phyloP scores from a whole-genome alignment of 2,329 filamentous ascomycete species.

The Acephala macrosclerotiorum region DNA sequence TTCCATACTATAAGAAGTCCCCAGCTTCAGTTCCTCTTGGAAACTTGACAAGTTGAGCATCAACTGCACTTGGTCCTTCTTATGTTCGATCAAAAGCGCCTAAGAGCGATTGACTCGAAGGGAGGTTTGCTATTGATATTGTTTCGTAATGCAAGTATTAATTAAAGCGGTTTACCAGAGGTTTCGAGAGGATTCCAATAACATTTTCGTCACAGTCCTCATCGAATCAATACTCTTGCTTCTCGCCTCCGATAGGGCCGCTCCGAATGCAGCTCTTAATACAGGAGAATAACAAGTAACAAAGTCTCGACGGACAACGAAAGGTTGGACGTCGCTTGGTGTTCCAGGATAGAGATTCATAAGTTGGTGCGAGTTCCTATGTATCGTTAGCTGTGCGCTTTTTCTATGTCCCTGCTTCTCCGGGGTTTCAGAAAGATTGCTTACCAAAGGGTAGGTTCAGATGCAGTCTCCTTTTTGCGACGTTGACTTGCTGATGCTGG shows the following conservation, averaged over 20 bases:
- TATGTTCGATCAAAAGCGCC: too few species aligned
- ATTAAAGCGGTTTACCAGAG: too few species aligned
- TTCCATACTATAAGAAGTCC: too few species aligned
- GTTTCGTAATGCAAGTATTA: too few species aligned
- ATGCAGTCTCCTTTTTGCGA: not conserved
- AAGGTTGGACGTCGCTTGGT: not conserved
- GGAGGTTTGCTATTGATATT: too few species aligned
- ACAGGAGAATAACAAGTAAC: conserved; percentile 12
- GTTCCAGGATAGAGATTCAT: not conserved
- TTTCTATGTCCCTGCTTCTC: too few species aligned
- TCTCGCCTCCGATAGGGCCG: conserved; percentile 17
- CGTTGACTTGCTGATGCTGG: not conserved
- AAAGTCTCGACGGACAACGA: conserved; percentile 1
- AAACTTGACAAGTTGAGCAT: too few species aligned
- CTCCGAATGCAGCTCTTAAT: conserved; percentile 21
- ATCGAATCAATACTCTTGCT: not conserved
- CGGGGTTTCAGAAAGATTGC: not conserved
- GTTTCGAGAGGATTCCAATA: not conserved
- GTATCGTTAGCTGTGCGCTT: not conserved
- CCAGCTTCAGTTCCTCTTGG: too few species aligned
- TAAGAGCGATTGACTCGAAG: too few species aligned
- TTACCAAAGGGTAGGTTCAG: not conserved
- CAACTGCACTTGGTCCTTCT: too few species aligned
- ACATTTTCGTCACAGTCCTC: not conserved
- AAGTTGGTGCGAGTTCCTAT: not conserved